These are phyloP conservation scores for Chlamydomonas eustigma DNA, from an alignment of 139 green algal species.

Conservation along the genomic window DNA sequence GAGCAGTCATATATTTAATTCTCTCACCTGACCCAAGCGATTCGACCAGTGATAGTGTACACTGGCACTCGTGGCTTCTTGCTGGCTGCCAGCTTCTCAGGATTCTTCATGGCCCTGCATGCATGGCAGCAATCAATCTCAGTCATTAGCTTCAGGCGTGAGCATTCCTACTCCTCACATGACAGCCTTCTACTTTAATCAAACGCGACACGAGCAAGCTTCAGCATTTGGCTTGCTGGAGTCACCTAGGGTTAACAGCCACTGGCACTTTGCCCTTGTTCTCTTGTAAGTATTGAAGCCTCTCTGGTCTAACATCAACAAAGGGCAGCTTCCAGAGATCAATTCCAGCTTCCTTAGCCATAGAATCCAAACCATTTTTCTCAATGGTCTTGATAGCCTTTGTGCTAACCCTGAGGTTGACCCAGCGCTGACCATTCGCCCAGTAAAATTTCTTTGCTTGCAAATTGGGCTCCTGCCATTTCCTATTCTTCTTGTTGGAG, in stretches of 20 bases:
- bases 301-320: slow-evolving; percentile 56
- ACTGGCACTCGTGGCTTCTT: slow-evolving; percentile 51
- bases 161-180: too few relatives aligned
- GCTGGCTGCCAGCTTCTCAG: slow-evolving; percentile 77
- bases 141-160: too few relatives aligned
- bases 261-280: slow-evolving; percentile 45
- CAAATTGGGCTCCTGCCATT: slow-evolving; percentile 94
- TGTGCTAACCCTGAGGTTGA: slow-evolving; percentile 73
- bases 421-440: slow-evolving; percentile 68
- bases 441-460: slow-evolving; percentile 81
- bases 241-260: slow-evolving; percentile 16
- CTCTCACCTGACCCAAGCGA: slow-evolving; percentile 44
- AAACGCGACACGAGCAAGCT: too few relatives aligned
- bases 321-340: slow-evolving; percentile 87
- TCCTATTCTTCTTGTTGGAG: slow-evolving; percentile 96
- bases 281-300: slow-evolving; percentile 57
- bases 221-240: too few relatives aligned
- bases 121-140: too few relatives aligned
- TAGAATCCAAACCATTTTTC: slow-evolving; percentile 83
- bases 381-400: slow-evolving; percentile 75
- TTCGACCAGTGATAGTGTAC: slow-evolving; percentile 55
- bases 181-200: too few relatives aligned
- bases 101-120: slow-evolving; percentile 81
- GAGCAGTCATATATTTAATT: background rate
- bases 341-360: slow-evolving; percentile 87